Evolutionary conservation across 73 alveolate genomes (phyloP), one percentile per base, ranked within the genome.

Genomic region (Uronychia binucleata): DNA sequence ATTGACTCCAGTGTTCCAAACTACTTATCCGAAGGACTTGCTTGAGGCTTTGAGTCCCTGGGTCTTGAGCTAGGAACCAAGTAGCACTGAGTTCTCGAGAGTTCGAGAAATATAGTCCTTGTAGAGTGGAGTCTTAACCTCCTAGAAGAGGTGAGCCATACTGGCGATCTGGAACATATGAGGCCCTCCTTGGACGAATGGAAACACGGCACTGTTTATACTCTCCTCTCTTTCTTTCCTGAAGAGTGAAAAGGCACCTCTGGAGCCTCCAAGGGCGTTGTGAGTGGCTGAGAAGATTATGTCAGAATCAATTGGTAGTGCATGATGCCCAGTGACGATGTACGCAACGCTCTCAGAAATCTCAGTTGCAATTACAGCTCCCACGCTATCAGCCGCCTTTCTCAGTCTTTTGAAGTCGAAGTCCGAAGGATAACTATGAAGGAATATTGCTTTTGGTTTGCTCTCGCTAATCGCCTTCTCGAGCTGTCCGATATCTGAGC

Each of bases 121-220:
- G 82, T 67, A 91, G 29, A 33, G 34, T 33, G 78, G 86, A 34
- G 93, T 34, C 33, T 32, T 34, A 0, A 91, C 92, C 77, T 91
- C 96, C 79, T 91, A 88, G 33, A 91, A 78, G 30, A 87, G 90
- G 26, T 86, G 92, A 28, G 96, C 94, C 33, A 88, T 89, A 8
- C 86, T 94, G 33, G 94, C 93, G 77, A 91, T 91, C 28, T 87
- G 32, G 80, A 32, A 80, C 58, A 80, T 87, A 83, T 91, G 96
- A 28, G 96, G 94, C 32, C 96, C 96, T 28, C 94, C 96, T 67
- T 87, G 82, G 74, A 88, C 83, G 75, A 86, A 84, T n/a, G 96
- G 96, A 88, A 89, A 89, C 59, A 91, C 93, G 5, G 96, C 92
- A 57, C 79, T 83, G 87, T 91, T 91, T 35, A 91, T 83, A 26